Conservation (phyloP, 805 yeast genomes). For the Isabelozyma rhagii region DNA sequence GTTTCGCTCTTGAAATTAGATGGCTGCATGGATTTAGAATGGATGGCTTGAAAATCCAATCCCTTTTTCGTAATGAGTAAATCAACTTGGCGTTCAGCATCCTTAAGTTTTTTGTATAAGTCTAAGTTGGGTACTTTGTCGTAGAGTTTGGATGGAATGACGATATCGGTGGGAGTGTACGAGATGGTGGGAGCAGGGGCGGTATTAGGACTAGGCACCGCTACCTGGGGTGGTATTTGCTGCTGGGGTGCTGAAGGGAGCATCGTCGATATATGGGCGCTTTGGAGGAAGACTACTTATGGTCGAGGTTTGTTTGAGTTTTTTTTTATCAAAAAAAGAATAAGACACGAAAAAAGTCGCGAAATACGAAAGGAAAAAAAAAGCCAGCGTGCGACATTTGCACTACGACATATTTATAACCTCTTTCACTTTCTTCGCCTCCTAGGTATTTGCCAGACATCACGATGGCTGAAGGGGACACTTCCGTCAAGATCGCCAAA, state of each 20-base stretch:
- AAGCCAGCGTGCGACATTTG: background rate
- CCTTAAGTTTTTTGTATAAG: slow-evolving; percentile 64
- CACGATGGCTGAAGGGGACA: background rate
- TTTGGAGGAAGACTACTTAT: slow-evolving; percentile 5
- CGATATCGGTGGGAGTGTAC: slow-evolving; percentile 41
- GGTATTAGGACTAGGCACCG: slow-evolving; percentile 24
- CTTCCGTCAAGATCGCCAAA: background rate
- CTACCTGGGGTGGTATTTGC: slow-evolving; percentile 12
- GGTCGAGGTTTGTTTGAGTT: background rate
- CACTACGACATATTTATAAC: background rate
- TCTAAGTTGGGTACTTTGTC: slow-evolving; percentile 64
- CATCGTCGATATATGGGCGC: background rate
- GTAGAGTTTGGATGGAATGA: slow-evolving; percentile 35
- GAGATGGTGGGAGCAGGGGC: slow-evolving; percentile 36
- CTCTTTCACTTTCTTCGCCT: background rate
- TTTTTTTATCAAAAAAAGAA: background rate
- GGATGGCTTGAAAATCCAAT: slow-evolving; percentile 75
- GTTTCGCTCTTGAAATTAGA: slow-evolving; percentile 40
- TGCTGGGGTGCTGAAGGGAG: slow-evolving; percentile 9
- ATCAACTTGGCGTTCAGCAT: slow-evolving; percentile 82
- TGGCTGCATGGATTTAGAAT: slow-evolving; percentile 38
- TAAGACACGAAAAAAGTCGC: background rate
- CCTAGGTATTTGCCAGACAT: background rate
- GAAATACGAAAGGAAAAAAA: background rate
- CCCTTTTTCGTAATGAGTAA: slow-evolving; percentile 78